Evolutionary conservation across 805 yeast genomes (phyloP), one percentile per base, ranked within the genome.

Genomic region (Candida oleophila): DNA sequence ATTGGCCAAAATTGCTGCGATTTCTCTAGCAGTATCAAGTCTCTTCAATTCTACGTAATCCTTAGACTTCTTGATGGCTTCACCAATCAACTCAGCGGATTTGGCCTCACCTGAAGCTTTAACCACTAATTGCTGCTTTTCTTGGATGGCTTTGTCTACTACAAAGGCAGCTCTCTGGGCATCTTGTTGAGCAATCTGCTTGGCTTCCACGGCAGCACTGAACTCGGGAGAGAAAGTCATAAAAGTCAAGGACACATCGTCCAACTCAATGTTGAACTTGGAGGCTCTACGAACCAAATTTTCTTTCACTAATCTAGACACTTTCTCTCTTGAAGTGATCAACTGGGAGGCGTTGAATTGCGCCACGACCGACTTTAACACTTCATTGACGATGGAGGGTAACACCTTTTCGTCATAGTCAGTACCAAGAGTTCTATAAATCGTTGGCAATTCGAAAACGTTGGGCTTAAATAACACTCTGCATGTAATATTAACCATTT

Each of bases 401-500:
- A 94, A 77, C 16, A 94, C 97, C 59, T 96, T 84, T 73, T 94
- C 99, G 64, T 94, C 99, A 69, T 92, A 94, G 66, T 94, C 98
- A 45, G 76, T 77, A 44, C 99, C 99, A 56, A 94, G 75, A 1
- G 99, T 94, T 63, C 98, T 83, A 73, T 81, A 94, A 54, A 94
- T 88, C 11, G 76, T 77, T 21, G 98, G 96, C 55, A 94, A 76
- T 44, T 89, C 82, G 44, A 69, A 66, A 22, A 89, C 78, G 47
- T 87, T 85, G 0, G 99, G 99, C 65, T 91, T 84, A 46, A 95
- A 86, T 57, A 94, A 79, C 21, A 94, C 99, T 74, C 99, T 85
- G 69, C 99, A 94, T n/a, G 98, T 92, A 62, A 94, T 92, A 68
- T 90, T 94, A 42, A 94, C 99, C 99, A 94, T 94, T 74, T 94